Base-by-base conservation (phyloP, 2,329 filamentous ascomycete genomes). In the Claviceps sp. region DNA sequence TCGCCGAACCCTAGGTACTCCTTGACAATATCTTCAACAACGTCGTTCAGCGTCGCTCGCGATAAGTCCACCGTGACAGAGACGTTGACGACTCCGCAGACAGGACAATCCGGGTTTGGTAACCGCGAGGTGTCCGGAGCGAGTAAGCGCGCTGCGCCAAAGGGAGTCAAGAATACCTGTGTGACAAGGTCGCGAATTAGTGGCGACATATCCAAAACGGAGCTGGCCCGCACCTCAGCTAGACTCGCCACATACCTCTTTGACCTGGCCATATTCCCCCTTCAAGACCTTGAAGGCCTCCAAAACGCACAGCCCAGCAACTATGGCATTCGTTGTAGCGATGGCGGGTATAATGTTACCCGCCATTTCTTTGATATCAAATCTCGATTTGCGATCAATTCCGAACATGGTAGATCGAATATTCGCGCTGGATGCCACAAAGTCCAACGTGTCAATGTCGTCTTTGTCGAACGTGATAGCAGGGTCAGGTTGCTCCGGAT, bases 281-380 rank as follows among this genome's bases (percentile, higher is more conserved):
- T 76, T 83, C 53, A 98, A 71, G 23, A 97, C 84, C 66, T 96
- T 97, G 74, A 94, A 93, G 0, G 90, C 84, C 66, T 97, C 85
- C 26, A 98, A 71, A 6, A 97, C 89, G 62, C 90, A 97, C 9
- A 98, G 77, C 13, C 88, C 86, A 16, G 93, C 93, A 1, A 93
- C 91, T 66, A 97, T 95, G 16, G 93, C 93, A 66, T 98, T 98
- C 0, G 93, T 97, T 0, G 93, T 98, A 5, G 93, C 93, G 63
- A 98, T 98, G 2, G 93, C 93, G 1, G 93, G 93, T 55, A 98
- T 98, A 61, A 98, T 98, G 65, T 98, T 98, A 50, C 93, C 93
- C 4, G 93, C 93, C 91, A 97, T 98, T 69, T 98, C 86, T 71
- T 98, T 98, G 61, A 93, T 90, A 63, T 97, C 90, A 62, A 97